phyloP scores from a whole-genome alignment of 1,139 yeast genomes.

The Yamadazyma sp. region DNA sequence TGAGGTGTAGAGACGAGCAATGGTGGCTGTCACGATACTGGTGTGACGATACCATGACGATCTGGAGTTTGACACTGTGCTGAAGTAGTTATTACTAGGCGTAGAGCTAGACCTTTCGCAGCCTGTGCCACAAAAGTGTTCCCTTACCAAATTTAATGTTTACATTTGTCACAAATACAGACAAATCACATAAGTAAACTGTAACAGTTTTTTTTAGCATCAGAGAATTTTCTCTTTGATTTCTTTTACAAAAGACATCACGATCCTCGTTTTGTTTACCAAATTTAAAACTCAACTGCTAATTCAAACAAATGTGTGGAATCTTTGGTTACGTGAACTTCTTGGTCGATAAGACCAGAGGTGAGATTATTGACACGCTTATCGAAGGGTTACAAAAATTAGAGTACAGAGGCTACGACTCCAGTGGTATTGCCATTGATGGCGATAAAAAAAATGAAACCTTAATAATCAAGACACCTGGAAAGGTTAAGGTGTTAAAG shows the following conservation, averaged over 20 bases:
- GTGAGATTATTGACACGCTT: slow-evolving; percentile 85
- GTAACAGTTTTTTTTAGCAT: slow-evolving; percentile 6
- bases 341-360: slow-evolving; percentile 87
- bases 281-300: not conserved
- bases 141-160: too few species aligned
- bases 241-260: slow-evolving; percentile 4
- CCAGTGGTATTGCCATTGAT: slow-evolving; percentile 94
- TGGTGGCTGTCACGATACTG: too few species aligned
- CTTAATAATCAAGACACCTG: slow-evolving; percentile 77
- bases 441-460: slow-evolving; percentile 63
- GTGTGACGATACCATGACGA: too few species aligned
- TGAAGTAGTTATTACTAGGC: too few species aligned
- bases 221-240: not conserved
- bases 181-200: slow-evolving; percentile 3
- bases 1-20: too few species aligned
- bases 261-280: not conserved
- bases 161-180: slow-evolving; percentile 3
- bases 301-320: slow-evolving; percentile 55
- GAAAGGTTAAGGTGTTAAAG: slow-evolving; percentile 84
- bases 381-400: slow-evolving; percentile 89
- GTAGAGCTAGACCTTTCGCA: too few species aligned
- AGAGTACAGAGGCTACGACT: slow-evolving; percentile 98
- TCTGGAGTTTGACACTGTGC: too few species aligned
- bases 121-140: too few species aligned
- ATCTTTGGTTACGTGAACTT: slow-evolving; percentile 98